A percentile compares a stretch with the other conserved stretches of the same genome.
Evolutionary conservation across 768 basidiomycete genomes (phyloP).

Genomic region (Mycena olivaceomarginata): DNA sequence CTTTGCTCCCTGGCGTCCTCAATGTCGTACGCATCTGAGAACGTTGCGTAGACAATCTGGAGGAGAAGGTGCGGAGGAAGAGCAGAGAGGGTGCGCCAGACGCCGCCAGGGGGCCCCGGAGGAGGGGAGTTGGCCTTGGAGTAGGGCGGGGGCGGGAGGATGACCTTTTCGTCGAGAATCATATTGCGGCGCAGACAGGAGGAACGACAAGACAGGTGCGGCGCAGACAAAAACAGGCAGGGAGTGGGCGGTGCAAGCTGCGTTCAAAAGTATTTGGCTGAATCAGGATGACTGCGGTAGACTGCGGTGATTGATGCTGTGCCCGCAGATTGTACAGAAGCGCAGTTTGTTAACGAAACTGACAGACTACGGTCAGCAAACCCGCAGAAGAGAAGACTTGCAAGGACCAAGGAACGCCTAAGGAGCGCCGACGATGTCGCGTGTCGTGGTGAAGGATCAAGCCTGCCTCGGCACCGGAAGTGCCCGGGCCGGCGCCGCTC

Average conservation of each 20-base stretch:
- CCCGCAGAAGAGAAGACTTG: neutral
- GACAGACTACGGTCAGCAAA: neutral
- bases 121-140: constrained; percentile 23
- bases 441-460: neutral
- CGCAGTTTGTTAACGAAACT: neutral
- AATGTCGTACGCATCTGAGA: constrained; percentile 65
- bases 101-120: constrained; percentile 3
- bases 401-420: neutral
- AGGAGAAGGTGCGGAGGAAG: constrained; percentile 83
- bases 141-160: constrained; percentile 40
- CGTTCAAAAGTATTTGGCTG: constrained; percentile 20
- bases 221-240: constrained; percentile 21
- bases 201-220: neutral
- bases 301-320: constrained; percentile 30
- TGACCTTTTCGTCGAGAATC: constrained; percentile 45
- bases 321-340: constrained; percentile 24
- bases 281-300: constrained; percentile 20
- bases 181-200: constrained; percentile 23
- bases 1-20: constrained; percentile 74
- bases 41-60: constrained; percentile 79
- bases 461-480: too few relatives aligned
- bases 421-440: neutral
- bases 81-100: constrained; percentile 50
- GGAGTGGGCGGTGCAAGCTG: constrained; percentile 12
- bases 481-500: too few relatives aligned